Percentiles rank a stretch among this genome's conserved stretches.
Conservation (phyloP, 2,329 filamentous ascomycete genomes). For the Talaromyces sp. region DNA sequence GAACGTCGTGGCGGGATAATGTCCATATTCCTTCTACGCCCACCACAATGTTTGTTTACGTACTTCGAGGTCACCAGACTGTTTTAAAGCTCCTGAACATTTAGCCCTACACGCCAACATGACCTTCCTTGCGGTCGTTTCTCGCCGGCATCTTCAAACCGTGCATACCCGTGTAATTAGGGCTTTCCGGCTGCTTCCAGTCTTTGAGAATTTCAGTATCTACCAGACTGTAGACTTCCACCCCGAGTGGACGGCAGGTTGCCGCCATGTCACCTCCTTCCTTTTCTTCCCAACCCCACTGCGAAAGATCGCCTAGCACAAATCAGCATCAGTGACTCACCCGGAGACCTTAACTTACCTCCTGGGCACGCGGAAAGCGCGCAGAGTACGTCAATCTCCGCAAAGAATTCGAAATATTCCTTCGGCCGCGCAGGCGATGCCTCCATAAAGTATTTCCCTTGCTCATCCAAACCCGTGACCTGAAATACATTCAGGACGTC, state of each 20-base stretch:
- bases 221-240: conserved; percentile 66
- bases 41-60: not conserved
- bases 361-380: conserved; percentile 70
- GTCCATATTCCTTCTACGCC: not conserved
- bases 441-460: conserved; percentile 73
- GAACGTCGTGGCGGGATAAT: not conserved
- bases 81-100: not conserved
- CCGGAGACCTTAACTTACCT: conserved; percentile 35
- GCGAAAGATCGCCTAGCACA: conserved; percentile 61
- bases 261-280: conserved; percentile 55
- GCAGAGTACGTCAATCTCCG: conserved; percentile 71
- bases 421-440: conserved; percentile 46
- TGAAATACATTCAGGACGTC: conserved; percentile 87
- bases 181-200: conserved; percentile 61
- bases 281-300: conserved; percentile 73
- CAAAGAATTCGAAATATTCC: conserved; percentile 70
- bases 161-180: conserved; percentile 64
- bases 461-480: conserved; percentile 70
- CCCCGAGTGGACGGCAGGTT: conserved; percentile 70
- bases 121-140: conserved; percentile 20
- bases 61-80: not conserved
- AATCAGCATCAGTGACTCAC: not conserved
- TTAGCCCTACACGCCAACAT: not conserved
- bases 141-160: conserved; percentile 56
- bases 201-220: conserved; percentile 54